phyloP scores from a whole-genome alignment of 305 asterid species.

The Fraxinus albicans region DNA sequence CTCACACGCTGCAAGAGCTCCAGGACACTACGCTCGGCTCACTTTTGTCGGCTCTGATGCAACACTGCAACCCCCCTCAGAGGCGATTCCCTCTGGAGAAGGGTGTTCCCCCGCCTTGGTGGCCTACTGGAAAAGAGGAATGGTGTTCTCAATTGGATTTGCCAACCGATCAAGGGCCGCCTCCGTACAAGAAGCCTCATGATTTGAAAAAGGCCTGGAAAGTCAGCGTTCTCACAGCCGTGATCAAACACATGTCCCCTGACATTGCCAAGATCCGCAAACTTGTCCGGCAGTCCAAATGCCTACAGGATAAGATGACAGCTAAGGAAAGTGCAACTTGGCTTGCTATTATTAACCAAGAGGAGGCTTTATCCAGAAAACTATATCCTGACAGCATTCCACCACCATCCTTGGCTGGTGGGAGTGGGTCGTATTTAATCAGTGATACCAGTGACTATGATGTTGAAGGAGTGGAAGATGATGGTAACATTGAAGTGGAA shows the following conservation, averaged over 20 bases:
- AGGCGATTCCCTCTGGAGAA: conserved; percentile 61
- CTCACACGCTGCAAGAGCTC: conserved; percentile 53
- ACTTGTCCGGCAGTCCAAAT: conserved; percentile 59
- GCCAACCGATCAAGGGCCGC: conserved; percentile 43
- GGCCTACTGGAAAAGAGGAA: conserved; percentile 63
- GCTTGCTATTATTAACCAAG: conserved; percentile 56
- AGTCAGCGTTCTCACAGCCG: conserved; percentile 54
- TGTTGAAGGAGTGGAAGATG: conserved; percentile 51
- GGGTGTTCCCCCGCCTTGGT: conserved; percentile 70
- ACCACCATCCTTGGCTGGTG: conserved; percentile 24
- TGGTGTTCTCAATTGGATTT: conserved; percentile 58
- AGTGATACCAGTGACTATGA: conserved; percentile 50
- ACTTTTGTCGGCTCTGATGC: conserved; percentile 65
- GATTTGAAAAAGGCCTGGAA: conserved; percentile 72
- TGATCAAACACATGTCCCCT: conserved; percentile 66
- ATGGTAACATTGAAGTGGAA: conserved; percentile 29
- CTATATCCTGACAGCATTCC: conserved; percentile 43
- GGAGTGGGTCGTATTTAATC: conserved; percentile 31
- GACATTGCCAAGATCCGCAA: conserved; percentile 54
- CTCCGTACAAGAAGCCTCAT: conserved; percentile 71
- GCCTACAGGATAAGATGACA: conserved; percentile 74
- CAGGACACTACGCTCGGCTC: conserved; percentile 75
- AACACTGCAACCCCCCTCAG: conserved; percentile 71
- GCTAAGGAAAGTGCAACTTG: conserved; percentile 69
- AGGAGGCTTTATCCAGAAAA: conserved; percentile 45